Evolutionary conservation across 148 eudicot genomes (phyloP).

Genomic region (Nepenthes mirabilis): DNA sequence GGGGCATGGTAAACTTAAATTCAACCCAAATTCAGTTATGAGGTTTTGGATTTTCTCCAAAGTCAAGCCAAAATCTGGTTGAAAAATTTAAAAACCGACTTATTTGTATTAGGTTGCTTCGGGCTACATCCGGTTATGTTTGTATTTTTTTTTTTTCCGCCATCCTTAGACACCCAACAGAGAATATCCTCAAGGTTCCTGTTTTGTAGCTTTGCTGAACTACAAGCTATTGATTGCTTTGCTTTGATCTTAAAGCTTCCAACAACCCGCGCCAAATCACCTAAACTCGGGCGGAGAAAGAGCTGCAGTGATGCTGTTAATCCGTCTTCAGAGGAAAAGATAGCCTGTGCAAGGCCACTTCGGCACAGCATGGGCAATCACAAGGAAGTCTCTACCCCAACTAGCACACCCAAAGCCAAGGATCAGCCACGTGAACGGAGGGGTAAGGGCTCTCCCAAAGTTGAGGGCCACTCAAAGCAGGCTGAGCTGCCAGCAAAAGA

Average conservation of each 20-base stretch:
- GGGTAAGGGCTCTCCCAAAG: slow-evolving; percentile 7
- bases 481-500: slow-evolving; percentile 22
- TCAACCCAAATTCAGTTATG: too few relatives aligned
- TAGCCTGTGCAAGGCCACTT: slow-evolving; percentile 14
- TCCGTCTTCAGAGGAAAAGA: slow-evolving; percentile 37
- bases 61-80: too few relatives aligned
- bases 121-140: too few relatives aligned
- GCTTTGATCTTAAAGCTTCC: slow-evolving; percentile 17
- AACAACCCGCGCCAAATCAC: slow-evolving; percentile 78
- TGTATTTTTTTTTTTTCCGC: too few relatives aligned
- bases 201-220: neutral
- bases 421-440: slow-evolving; percentile 16
- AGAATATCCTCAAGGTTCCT: too few relatives aligned
- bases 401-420: slow-evolving; percentile 35
- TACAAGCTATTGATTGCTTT: neutral
- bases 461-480: slow-evolving; percentile 22
- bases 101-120: too few relatives aligned
- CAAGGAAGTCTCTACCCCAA: slow-evolving; percentile 24
- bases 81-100: too few relatives aligned
- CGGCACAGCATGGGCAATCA: slow-evolving; percentile 61
- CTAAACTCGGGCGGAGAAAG: slow-evolving; percentile 75
- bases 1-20: too few relatives aligned
- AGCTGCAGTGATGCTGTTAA: slow-evolving; percentile 54
- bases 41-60: too few relatives aligned
- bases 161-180: too few relatives aligned